A percentile compares a stretch with the other conserved stretches of the same genome.
Conservation (phyloP, 148 eudicot species). For the Tetragonia tetragonoides region DNA sequence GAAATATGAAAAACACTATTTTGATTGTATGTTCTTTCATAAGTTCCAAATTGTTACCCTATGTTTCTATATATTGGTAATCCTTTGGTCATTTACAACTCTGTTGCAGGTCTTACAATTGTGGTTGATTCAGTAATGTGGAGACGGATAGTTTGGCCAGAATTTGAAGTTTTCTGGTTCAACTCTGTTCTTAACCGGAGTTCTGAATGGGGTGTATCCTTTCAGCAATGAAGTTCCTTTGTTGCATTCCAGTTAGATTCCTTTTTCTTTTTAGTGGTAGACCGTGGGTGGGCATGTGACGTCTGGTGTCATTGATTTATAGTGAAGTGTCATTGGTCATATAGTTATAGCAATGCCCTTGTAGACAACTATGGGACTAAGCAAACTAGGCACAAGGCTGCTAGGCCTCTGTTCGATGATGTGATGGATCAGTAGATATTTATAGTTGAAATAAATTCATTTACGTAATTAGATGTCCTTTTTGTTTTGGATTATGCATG, state of each 20-base stretch:
- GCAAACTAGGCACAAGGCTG: background rate
- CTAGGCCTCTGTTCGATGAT: background rate
- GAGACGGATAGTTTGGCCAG: slow-evolving; percentile 84
- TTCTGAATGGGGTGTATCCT: slow-evolving; percentile 99
- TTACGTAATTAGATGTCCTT: background rate
- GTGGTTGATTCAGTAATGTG: slow-evolving; percentile 75
- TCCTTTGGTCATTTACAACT: slow-evolving; percentile 6
- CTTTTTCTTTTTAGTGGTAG: background rate
- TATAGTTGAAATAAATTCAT: background rate
- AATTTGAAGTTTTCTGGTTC: slow-evolving; percentile 94
- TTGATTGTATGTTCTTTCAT: background rate
- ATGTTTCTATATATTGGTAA: background rate
- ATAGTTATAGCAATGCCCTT: background rate
- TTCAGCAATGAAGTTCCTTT: slow-evolving; percentile 16
- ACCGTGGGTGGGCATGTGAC: background rate
- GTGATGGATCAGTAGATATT: background rate
- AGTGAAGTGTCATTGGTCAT: background rate
- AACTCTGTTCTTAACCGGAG: slow-evolving; percentile 87
- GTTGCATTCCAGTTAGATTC: background rate
- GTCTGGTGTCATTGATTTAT: background rate
- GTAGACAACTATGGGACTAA: background rate
- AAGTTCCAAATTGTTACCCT: background rate
- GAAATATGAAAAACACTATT: background rate
- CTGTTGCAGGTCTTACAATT: slow-evolving; percentile 56
- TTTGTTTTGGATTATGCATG: background rate